Base-by-base conservation (phyloP, 2,329 filamentous ascomycete species). In the Paradendryphiella salina region DNA sequence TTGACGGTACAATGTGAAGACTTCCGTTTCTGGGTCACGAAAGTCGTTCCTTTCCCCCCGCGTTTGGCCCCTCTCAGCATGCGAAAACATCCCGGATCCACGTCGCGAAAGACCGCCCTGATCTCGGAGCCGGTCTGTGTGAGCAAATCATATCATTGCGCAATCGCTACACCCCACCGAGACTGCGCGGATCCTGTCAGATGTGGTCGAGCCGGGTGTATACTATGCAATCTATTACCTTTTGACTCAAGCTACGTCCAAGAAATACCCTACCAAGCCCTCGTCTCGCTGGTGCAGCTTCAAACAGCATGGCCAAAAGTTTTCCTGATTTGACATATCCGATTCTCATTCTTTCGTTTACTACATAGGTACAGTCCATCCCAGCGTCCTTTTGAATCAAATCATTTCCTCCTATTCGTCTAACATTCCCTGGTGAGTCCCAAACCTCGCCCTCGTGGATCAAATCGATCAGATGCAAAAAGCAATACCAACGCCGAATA, bases 311-410 rank as follows among this genome's bases (percentile, higher is more conserved):
- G 10, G 31, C 38, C 17, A 41, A 33, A 32, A 35, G 7, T 29
- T 43, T 43, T 45, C 18, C 20, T 47, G 41, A 39, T 49, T 50
- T 49, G 53, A 63, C 52, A 39, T 57, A 34, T 52, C 34, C 44
- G 45, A 47, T 59, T 52, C 63, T 61, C 53, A 53, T 63, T 59
- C 29, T 55, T 57, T 65, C 58, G 47, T 64, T 61, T 54, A 51
- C 60, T 66, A 66, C 62, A 59, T 64, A 63, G 39, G 49, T 65
- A 62, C 59, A 65, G 32, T 64, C 60, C 58, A 56, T 63, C 52
- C 52, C 47, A 52, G 28, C 53, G 43, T 64, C 50, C 46, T 52
- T 44, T 50, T 54, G 50, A 46, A 21, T 54, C 47, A 46, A 50
- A 8, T 57, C 55, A 26, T 53, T 26, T 50, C 37, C 45, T 38